Conservation (phyloP, 2,329 filamentous ascomycete species). For the Fusarium siculi region DNA sequence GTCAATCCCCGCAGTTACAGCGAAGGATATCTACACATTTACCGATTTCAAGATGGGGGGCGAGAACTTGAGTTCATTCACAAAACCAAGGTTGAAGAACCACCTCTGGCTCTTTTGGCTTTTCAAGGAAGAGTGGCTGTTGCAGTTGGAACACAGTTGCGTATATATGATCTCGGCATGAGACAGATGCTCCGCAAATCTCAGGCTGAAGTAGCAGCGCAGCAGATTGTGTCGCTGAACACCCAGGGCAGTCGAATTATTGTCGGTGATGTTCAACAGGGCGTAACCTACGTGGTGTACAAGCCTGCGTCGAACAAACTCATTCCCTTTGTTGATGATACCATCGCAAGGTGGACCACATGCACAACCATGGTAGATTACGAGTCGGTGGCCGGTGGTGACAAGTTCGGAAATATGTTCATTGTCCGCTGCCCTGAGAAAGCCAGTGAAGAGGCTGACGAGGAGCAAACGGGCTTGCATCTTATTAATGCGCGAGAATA, state of each 20-base stretch:
- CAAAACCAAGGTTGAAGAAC: conserved; percentile 91
- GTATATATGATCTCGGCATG: conserved; percentile 93
- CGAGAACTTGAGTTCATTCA: conserved; percentile 92
- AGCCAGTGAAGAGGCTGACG: conserved; percentile 88
- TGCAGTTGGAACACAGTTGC: conserved; percentile 84
- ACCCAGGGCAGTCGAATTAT: conserved; percentile 92
- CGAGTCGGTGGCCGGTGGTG: conserved; percentile 91
- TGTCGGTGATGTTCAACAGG: conserved; percentile 92
- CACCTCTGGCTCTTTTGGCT: conserved; percentile 86
- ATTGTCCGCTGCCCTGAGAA: conserved; percentile 88
- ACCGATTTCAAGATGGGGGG: conserved; percentile 89
- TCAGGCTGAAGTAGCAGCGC: conserved; percentile 80
- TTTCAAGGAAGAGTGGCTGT: conserved; percentile 92
- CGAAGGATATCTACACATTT: conserved; percentile 90
- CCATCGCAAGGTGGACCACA: conserved; percentile 88
- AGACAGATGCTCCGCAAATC: conserved; percentile 92
- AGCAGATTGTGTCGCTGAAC: conserved; percentile 87
- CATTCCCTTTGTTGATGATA: conserved; percentile 93
- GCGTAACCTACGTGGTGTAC: conserved; percentile 91
- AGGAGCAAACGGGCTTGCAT: conserved; percentile 89
- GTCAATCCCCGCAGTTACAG: conserved; percentile 79
- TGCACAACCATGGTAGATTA: conserved; percentile 96
- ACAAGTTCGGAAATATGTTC: conserved; percentile 98
- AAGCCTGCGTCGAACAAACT: conserved; percentile 91
- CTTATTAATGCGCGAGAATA: conserved; percentile 92